Base-by-base conservation (phyloP, 169 alveolate species). In the Perkinsus chesapeaki region DNA sequence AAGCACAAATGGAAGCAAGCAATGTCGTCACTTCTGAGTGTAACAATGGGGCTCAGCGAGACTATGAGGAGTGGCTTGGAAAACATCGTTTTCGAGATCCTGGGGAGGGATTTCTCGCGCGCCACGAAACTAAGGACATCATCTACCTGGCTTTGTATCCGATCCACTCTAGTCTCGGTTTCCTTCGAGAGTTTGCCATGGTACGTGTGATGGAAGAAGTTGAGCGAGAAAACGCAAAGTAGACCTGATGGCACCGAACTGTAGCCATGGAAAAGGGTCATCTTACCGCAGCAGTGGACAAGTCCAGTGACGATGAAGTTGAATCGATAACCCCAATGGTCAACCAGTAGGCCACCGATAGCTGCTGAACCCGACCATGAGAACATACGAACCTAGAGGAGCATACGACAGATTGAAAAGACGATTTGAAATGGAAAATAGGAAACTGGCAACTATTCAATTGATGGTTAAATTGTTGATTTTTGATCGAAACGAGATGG, bases 141-240 rank as follows among this genome's bases (percentile, higher is more conserved):
- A 43, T 43, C 36, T 7, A 60, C 82, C 82, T 60, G 82, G 27
- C 82, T 60, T 60, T 60, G 36, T 5, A 60, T 60, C 31, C 82
- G 82, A 60, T 60, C 82, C 0, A 60, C 82, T 7, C 82, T 27
- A 34, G 82, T 60, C 27, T 60, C 82, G 3, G 82, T 20, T 5
- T 60, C 82, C 82, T 60, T 60, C 82, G 82, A 60, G 23, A 60
- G 82, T 34, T 60, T 60, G 3, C 82, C 82, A 34, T 60, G 82
- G 82, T 60, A 60, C 82, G 82, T 60, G 31, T 60, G 82, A 60
- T 60, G 82, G 82, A 60, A 60, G 82, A 60, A 60, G 82, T 60
- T 60, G 82, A 60, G 82, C 7, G 82, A 60, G 82, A 60, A 60
- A 34, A 60, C 82, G 23, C 82, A 60, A 3, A 60, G 27, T 34